These are phyloP conservation scores for Acephala macrosclerotiorum DNA, from an alignment of 2,329 filamentous ascomycete genomes.

Conservation along the genomic window DNA sequence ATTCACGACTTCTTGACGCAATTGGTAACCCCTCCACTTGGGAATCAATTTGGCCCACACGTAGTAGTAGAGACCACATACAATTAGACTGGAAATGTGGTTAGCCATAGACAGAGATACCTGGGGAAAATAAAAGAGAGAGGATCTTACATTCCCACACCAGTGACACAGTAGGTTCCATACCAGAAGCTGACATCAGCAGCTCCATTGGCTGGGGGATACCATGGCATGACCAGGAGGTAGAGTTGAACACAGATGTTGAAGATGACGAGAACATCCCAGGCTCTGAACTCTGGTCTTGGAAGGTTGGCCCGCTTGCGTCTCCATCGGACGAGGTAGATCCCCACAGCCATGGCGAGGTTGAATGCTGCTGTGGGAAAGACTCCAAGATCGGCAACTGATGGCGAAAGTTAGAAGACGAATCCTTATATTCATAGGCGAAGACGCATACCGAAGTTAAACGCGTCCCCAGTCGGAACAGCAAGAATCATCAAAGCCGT, in stretches of 20 bases:
- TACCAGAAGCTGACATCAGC: slow-evolving; percentile 80
- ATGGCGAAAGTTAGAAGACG: not conserved
- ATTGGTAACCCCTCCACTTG: not conserved
- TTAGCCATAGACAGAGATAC: no score
- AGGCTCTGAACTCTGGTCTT: slow-evolving; percentile 61
- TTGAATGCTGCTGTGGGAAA: slow-evolving; percentile 68
- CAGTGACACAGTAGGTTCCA: slow-evolving; percentile 71
- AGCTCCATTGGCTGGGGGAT: slow-evolving; percentile 66
- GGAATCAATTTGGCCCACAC: not conserved
- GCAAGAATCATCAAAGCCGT: slow-evolving; percentile 67
- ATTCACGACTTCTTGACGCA: slow-evolving; percentile 7
- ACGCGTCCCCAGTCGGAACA: slow-evolving; percentile 68
- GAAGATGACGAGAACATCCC: slow-evolving; percentile 65
- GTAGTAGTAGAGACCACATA: slow-evolving; percentile 2
- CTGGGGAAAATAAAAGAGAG: not conserved
- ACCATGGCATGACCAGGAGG: slow-evolving; percentile 75
- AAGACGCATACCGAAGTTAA: slow-evolving; percentile 63
- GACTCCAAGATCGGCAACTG: slow-evolving; percentile 62
- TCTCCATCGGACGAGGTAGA: slow-evolving; percentile 63
- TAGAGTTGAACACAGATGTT: slow-evolving; percentile 66
- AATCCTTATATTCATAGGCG: no score
- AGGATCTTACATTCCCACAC: slow-evolving; percentile 68
- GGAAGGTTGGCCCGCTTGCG: slow-evolving; percentile 58
- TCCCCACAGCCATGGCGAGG: slow-evolving; percentile 61
- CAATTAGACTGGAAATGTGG: not conserved